Evolutionary conservation across 257 asterid genomes (phyloP).

Genomic region (Primulina eburnea): DNA sequence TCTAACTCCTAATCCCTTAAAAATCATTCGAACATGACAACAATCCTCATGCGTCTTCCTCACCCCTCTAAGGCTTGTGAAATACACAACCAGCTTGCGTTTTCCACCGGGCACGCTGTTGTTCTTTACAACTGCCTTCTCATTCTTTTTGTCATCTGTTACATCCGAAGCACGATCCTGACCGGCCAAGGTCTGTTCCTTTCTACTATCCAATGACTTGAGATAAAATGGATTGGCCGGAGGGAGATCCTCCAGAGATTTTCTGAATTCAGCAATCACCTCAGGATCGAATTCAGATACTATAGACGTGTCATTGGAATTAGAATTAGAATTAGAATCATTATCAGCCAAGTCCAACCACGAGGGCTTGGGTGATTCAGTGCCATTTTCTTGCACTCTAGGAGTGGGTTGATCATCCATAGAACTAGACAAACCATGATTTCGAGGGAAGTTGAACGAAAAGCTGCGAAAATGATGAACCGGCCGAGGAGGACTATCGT

Average conservation of each 20-base stretch:
- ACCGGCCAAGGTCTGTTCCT: constrained; percentile 21
- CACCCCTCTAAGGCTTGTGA: constrained; percentile 85
- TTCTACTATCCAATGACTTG: constrained; percentile 28
- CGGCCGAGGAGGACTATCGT: constrained; percentile 47
- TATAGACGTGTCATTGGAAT: constrained; percentile 40
- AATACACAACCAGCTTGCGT: constrained; percentile 61
- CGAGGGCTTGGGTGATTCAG: constrained; percentile 35
- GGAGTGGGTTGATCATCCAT: constrained; percentile 52
- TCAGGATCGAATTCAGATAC: constrained; percentile 73
- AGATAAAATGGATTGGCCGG: constrained; percentile 73
- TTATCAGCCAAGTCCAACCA: constrained; percentile 44
- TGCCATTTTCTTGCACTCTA: constrained; percentile 32
- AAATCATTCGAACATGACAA: constrained; percentile 64
- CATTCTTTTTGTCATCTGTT: constrained; percentile 7
- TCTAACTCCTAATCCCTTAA: constrained; percentile 68
- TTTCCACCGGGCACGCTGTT: constrained; percentile 25
- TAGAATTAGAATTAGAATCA: constrained; percentile 47
- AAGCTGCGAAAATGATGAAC: constrained; percentile 59
- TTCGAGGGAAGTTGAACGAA: constrained; percentile 47
- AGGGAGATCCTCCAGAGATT: constrained; percentile 75
- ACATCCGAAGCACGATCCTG: constrained; percentile 27
- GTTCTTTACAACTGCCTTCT: neutral
- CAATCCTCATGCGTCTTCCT: constrained; percentile 95
- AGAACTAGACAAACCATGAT: constrained; percentile 15
- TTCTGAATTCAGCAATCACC: constrained; percentile 63